phyloP scores from a whole-genome alignment of 2,329 filamentous ascomycete species.

The Drechmeria coniospora region DNA sequence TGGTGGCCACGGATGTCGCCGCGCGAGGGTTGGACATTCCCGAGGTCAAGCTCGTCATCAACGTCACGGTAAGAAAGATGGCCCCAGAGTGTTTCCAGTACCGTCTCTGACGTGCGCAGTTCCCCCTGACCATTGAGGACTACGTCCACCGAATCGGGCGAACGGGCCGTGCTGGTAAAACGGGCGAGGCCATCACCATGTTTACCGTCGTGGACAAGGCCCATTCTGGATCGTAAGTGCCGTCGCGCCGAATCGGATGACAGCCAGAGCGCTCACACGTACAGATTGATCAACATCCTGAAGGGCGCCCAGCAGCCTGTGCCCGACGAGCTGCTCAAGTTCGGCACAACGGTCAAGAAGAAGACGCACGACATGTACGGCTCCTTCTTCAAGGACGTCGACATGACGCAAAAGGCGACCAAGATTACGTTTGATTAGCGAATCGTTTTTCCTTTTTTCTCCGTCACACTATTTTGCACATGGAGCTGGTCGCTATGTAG shows the following conservation, averaged over 20 bases:
- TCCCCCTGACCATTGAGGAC: slow-evolving; percentile 89
- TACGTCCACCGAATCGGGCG: slow-evolving; percentile 95
- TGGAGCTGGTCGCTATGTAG: slow-evolving; percentile 11
- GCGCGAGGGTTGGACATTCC: slow-evolving; percentile 91
- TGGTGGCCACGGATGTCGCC: slow-evolving; percentile 93
- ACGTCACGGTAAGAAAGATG: slow-evolving; percentile 50
- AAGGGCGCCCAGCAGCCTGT: slow-evolving; percentile 85
- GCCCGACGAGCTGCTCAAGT: slow-evolving; percentile 82
- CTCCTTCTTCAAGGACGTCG: slow-evolving; percentile 85
- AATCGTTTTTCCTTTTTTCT: slow-evolving; percentile 2
- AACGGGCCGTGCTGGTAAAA: slow-evolving; percentile 83
- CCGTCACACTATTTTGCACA: too few relatives aligned
- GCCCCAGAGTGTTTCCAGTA: neutral
- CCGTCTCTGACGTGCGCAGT: slow-evolving; percentile 28
- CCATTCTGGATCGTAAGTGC: slow-evolving; percentile 69
- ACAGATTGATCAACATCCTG: slow-evolving; percentile 79
- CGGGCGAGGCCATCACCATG: slow-evolving; percentile 76
- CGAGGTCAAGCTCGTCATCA: slow-evolving; percentile 85
- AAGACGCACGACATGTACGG: slow-evolving; percentile 94
- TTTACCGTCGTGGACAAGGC: slow-evolving; percentile 94
- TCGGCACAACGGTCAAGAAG: slow-evolving; percentile 97
- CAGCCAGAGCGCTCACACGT: slow-evolving; percentile 3
- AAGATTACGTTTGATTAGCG: slow-evolving; percentile 77
- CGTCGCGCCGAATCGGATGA: neutral
- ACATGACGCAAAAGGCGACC: slow-evolving; percentile 67